Evolutionary conservation across 148 eudicot genomes (phyloP).

Genomic region (Fallopia convolvulus): DNA sequence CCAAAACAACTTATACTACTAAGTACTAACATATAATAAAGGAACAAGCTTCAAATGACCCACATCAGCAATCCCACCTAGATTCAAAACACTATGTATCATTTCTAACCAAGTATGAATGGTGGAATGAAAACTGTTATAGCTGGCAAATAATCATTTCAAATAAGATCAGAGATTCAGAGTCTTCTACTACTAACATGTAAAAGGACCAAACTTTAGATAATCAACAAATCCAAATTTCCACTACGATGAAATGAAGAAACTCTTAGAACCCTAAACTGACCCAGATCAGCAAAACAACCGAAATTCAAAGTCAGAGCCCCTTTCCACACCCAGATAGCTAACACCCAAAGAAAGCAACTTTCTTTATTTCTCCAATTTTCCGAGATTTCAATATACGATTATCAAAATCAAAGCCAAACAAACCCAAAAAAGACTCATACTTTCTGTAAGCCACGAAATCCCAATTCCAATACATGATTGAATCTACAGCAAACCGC

Average conservation of each 20-base stretch:
- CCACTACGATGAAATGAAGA: neutral
- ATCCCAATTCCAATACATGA: neutral
- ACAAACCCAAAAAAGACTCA: neutral
- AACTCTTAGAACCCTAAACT: neutral
- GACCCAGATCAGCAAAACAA: neutral
- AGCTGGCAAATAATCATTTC: neutral
- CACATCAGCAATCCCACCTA: neutral
- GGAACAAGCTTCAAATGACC: neutral
- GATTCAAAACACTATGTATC: neutral
- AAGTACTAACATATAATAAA: neutral
- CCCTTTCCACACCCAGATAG: neutral
- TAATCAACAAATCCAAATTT: neutral
- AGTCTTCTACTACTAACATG: neutral
- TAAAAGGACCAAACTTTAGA: neutral
- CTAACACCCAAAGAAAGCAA: neutral
- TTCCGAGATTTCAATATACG: neutral
- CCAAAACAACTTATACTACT: neutral
- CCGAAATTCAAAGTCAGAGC: neutral
- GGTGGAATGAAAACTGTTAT: slow-evolving; percentile 4
- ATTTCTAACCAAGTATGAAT: neutral
- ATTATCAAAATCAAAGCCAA: neutral
- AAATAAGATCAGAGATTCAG: neutral
- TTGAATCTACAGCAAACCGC: slow-evolving; percentile 1
- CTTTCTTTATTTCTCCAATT: neutral
- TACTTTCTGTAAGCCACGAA: neutral